A percentile compares a stretch with the other conserved stretches of the same genome.
These are phyloP conservation scores for Exophiala lecanii-corni DNA, from an alignment of 2,329 filamentous ascomycete genomes.

Conservation along the genomic window DNA sequence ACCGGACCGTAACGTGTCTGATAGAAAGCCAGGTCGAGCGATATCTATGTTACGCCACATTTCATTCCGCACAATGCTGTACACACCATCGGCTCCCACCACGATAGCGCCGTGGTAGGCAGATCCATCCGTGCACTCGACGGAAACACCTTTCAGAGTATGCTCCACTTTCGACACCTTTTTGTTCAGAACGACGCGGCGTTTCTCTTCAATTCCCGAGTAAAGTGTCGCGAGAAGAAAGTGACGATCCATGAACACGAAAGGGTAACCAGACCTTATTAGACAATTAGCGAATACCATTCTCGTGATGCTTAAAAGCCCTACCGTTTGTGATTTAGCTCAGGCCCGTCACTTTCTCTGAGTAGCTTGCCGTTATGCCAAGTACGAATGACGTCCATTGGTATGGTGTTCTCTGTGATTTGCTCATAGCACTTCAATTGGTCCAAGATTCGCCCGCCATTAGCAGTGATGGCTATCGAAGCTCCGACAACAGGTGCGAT, in stretches of 20 bases:
- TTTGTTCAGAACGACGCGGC: slow-evolving; percentile 2
- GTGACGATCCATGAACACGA: slow-evolving; percentile 27
- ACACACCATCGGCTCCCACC: slow-evolving; percentile 43
- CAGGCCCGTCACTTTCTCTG: background rate
- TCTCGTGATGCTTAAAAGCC: background rate
- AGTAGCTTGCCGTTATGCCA: background rate
- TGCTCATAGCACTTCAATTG: background rate
- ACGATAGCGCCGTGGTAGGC: slow-evolving; percentile 34
- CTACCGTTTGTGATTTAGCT: background rate
- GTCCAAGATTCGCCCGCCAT: background rate
- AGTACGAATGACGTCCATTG: background rate
- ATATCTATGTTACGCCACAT: slow-evolving; percentile 30
- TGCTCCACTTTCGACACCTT: slow-evolving; percentile 7
- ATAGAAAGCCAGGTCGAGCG: slow-evolving; percentile 8
- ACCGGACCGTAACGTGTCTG: slow-evolving; percentile 2
- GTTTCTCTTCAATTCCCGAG: slow-evolving; percentile 22
- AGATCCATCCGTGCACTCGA: slow-evolving; percentile 34
- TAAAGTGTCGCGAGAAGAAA: slow-evolving; percentile 27
- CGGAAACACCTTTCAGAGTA: slow-evolving; percentile 25
- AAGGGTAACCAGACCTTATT: slow-evolving; percentile 21
- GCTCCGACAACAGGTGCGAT: background rate
- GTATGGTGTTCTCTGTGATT: background rate
- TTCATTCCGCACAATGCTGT: slow-evolving; percentile 34
- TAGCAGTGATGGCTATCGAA: background rate
- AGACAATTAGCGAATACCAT: background rate